Base-by-base conservation (phyloP, 805 yeast species). In the Candida germanica region DNA sequence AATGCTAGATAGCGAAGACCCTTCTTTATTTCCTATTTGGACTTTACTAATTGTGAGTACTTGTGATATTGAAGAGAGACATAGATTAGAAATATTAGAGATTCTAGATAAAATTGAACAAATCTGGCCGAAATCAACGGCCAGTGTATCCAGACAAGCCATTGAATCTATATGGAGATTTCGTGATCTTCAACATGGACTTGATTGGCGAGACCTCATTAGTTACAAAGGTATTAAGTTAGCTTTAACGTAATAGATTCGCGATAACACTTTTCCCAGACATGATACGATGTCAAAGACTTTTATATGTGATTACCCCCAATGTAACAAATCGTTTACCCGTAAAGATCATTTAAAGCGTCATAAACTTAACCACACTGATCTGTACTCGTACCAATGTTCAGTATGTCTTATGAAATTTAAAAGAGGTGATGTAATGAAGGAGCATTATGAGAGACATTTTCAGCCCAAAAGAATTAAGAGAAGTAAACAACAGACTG, bases 141-240 rank as follows among this genome's bases (percentile, higher is more conserved):
- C 40, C 9, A 42, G 42, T 7, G 42, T 44, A 22, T 31, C 56
- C 4, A 43, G 35, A 17, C 38, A 43, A 6, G 58, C 61, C 1
- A 44, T 56, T 5, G 51, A 50, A 23, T 42, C 50, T 6, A 46
- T 59, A 6, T 59, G 65, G 66, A 54, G 49, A 34, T 40, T 46
- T 14, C 34, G 39, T 28, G 63, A 54, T 36, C 30, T 58, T 18
- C 34, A 33, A 13, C 29, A 40, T 9, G 16, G 23, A 3, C 42
- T 48, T 21, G 59, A 57, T 30, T 58, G 61, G 61, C 42, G 59
- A 33, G 54, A 54, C 26, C 42, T 58, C 3, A 29, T 59, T 10
- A 37, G 42, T 20, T 43, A 42, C n/a, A 44, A 45, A 14, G 48
- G 51, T 1, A 53, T 45, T 30, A 41, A 46, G 10, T 20, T 20